These are phyloP conservation scores for Nepenthes gracilis DNA, from an alignment of 148 eudicot species.

Conservation along the genomic window DNA sequence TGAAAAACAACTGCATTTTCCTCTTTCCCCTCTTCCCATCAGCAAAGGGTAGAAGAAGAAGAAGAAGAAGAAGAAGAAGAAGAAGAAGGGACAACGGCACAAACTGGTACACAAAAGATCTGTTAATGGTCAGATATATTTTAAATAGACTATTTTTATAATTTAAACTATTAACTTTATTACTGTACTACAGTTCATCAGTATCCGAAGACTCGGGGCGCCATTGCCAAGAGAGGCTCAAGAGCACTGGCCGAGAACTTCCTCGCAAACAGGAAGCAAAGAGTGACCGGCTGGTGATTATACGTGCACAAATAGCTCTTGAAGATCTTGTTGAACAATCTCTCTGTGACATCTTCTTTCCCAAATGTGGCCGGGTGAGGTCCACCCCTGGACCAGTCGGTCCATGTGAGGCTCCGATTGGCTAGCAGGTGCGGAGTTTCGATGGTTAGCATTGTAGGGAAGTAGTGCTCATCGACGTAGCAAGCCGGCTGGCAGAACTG, in stretches of 20 bases:
- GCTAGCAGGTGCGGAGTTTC: slow-evolving; percentile 27
- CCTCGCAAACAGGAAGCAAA: slow-evolving; percentile 38
- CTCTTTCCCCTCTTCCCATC: no score
- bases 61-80: no score
- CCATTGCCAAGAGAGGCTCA: slow-evolving; percentile 26
- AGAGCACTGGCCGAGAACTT: slow-evolving; percentile 36
- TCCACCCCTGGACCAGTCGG: slow-evolving; percentile 49
- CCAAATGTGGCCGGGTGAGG: slow-evolving; percentile 45
- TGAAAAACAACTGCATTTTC: no score
- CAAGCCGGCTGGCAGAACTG: slow-evolving; percentile 34
- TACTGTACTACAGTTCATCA: not conserved
- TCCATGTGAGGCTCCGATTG: slow-evolving; percentile 31
- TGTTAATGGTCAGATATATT: no score
- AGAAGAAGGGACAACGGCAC: no score
- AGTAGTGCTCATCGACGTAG: slow-evolving; percentile 48
- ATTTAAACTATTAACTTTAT: no score
- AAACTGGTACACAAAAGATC: no score
- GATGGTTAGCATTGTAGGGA: slow-evolving; percentile 40
- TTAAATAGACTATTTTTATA: no score
- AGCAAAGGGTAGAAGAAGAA: no score
- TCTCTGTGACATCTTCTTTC: slow-evolving; percentile 17
- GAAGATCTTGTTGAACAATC: slow-evolving; percentile 17
- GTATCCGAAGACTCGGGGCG: slow-evolving; percentile 25
- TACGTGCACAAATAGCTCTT: slow-evolving; percentile 19
- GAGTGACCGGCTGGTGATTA: slow-evolving; percentile 19